Conservation (phyloP, 768 basidiomycete species). For the Tubosaeta sp. region DNA sequence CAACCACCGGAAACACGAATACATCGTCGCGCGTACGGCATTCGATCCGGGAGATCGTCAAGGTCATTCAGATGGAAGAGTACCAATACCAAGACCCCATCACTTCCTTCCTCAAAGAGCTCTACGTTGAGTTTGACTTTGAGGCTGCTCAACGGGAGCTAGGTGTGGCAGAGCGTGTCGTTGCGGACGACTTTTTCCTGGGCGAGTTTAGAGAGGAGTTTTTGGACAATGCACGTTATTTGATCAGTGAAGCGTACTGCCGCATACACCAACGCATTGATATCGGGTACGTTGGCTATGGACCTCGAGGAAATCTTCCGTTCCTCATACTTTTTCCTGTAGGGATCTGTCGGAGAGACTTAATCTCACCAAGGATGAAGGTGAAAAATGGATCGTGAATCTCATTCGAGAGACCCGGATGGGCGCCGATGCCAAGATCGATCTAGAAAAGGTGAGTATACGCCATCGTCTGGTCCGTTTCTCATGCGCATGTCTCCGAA, state of each 20-base stretch:
- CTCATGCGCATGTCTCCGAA: conserved; percentile 31
- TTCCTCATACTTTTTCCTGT: conserved; percentile 1
- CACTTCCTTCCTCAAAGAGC: conserved; percentile 87
- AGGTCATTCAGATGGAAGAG: conserved; percentile 91
- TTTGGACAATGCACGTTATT: conserved; percentile 91
- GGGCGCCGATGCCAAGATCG: conserved; percentile 97
- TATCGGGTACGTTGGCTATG: conserved; percentile 54
- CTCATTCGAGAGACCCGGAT: conserved; percentile 96
- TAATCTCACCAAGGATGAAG: conserved; percentile 91
- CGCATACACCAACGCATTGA: conserved; percentile 93
- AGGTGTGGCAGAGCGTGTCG: conserved; percentile 70
- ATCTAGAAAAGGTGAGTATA: conserved; percentile 76
- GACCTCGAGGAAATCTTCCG: neutral
- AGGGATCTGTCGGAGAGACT: conserved; percentile 92
- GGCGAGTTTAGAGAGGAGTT: conserved; percentile 89
- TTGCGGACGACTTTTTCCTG: conserved; percentile 93
- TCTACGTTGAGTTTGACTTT: conserved; percentile 95
- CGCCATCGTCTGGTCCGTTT: neutral
- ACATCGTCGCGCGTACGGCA: conserved; percentile 74
- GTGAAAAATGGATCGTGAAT: conserved; percentile 99
- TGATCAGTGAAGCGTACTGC: conserved; percentile 97
- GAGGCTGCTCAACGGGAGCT: conserved; percentile 88
- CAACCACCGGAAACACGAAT: conserved; percentile 44
- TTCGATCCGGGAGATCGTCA: conserved; percentile 87
- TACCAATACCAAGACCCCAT: conserved; percentile 96